These are phyloP conservation scores for Chamaecrista fasciculata DNA, from an alignment of 306 rosid genomes.

Conservation along the genomic window DNA sequence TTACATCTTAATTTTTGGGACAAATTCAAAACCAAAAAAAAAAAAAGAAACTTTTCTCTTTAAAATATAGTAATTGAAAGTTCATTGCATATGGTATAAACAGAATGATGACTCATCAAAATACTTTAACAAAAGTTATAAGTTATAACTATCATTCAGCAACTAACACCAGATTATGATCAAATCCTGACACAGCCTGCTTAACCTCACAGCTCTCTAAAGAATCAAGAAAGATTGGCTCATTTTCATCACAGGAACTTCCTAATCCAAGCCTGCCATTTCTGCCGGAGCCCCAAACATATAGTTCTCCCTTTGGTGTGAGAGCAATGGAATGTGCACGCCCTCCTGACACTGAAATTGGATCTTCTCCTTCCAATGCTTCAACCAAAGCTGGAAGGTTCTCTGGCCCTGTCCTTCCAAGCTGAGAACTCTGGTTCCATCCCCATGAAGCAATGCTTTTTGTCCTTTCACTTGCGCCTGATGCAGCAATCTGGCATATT, in stretches of 20 bases:
- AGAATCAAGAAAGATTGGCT: constrained; percentile 59
- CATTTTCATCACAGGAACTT: constrained; percentile 67
- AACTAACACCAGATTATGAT: constrained; percentile 75
- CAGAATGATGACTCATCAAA: not conserved
- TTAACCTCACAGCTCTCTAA: constrained; percentile 64
- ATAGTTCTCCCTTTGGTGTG: constrained; percentile 63
- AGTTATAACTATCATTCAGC: constrained; percentile 43
- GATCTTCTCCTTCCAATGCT: constrained; percentile 59
- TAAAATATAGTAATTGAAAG: no score
- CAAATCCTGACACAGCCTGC: constrained; percentile 86
- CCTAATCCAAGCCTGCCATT: constrained; percentile 85
- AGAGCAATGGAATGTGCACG: constrained; percentile 85
- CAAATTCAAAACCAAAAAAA: no score
- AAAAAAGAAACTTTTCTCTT: no score
- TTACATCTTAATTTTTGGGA: no score
- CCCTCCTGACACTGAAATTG: constrained; percentile 67
- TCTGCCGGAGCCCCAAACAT: constrained; percentile 93
- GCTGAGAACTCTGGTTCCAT: constrained; percentile 81
- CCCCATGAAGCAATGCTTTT: constrained; percentile 77
- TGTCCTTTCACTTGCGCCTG: constrained; percentile 34
- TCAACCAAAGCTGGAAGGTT: constrained; percentile 52
- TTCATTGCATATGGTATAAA: not conserved
- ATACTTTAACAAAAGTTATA: no score
- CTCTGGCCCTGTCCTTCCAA: constrained; percentile 70
- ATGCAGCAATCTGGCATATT: constrained; percentile 50